Percentiles rank a stretch among this genome's conserved stretches.
Conservation (phyloP, 176 grass and related monocot genomes). For the Eragrostis curvula region DNA sequence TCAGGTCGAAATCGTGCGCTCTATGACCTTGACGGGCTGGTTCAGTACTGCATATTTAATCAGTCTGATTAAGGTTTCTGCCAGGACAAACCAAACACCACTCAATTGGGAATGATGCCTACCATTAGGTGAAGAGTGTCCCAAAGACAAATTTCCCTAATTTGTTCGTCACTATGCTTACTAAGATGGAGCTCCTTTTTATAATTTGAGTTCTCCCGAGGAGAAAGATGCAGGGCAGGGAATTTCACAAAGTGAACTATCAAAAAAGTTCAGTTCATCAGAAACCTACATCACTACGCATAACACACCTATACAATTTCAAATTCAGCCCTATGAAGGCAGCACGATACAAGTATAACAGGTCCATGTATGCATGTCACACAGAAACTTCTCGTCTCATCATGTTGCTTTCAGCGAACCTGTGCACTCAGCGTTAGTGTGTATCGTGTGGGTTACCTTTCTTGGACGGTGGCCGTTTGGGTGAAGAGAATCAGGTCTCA, state of each 20-base stretch:
- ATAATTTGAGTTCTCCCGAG: background rate
- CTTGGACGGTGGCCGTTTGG: background rate
- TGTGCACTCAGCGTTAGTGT: background rate
- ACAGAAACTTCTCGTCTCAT: background rate
- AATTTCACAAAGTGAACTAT: background rate
- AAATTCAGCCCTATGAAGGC: background rate
- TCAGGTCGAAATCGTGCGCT: background rate
- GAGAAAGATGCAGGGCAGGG: background rate
- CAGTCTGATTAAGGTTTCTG: background rate
- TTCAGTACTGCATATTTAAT: background rate
- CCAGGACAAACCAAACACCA: background rate
- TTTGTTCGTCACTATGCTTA: too few species aligned
- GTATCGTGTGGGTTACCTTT: background rate
- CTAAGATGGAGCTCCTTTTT: background rate
- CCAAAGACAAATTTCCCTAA: too few species aligned
- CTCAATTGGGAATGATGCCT: background rate
- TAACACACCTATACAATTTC: too few species aligned
- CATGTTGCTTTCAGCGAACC: constrained; percentile 9
- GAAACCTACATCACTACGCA: too few species aligned
- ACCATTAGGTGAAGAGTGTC: background rate
- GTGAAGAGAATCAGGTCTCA: background rate
- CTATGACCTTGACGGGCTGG: too few species aligned
- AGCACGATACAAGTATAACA: too few species aligned
- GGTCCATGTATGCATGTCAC: background rate
- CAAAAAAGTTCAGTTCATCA: too few species aligned